Evolutionary conservation across 179 eudicot genomes (phyloP), one percentile per base, ranked within the genome.

Genomic region (Spinacia oleracea): DNA sequence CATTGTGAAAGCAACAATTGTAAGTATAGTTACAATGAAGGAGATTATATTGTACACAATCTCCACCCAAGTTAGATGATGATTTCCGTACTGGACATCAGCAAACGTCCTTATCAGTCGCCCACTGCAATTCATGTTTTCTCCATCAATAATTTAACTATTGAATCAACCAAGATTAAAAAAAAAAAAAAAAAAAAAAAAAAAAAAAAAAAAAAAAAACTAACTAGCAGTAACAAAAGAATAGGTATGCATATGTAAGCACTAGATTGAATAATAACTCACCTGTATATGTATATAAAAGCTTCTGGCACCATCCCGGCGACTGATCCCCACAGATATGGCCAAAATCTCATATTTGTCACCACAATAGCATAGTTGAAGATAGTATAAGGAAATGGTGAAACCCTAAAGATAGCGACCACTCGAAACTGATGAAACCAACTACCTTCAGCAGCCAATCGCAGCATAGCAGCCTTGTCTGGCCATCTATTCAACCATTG

Each of bases 261-360:
- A 45, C n/a, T 4, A 5, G 38, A 38, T 69, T 18, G 3, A 38
- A 38, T 38, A 38, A 4, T 23, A 23, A 86, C 89, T 70, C 55
- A 91, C 99, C 93, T 93, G 80, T 96, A 96, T 63, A 96, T 96
- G 89, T 96, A 96, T 69, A 96, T 79, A 85, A 90, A 96, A 77
- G 99, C 86, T 87, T 96, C 99, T 34, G 99, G 99, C 76, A 91
- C 89, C 99, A 96, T 96, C 84, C 98, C 98, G 48, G 97, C 89
- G 55, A 96, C 43, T 59, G 99, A 96, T 78, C 99, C 99, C 77
- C 92, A 91, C 63, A 96, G 82, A 81, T 96, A 96, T 16, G 99
- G 99, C 97, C 99, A 88, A 84, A 93, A 96, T 80, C 85, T 87
- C 97, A 93, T 89, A 70, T 77, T 93, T 27, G 98, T 96, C 46